Percentiles rank a stretch among this genome's conserved stretches.
Evolutionary conservation across 2,329 filamentous ascomycete species (phyloP).

Genomic region (Geosmithia flava): DNA sequence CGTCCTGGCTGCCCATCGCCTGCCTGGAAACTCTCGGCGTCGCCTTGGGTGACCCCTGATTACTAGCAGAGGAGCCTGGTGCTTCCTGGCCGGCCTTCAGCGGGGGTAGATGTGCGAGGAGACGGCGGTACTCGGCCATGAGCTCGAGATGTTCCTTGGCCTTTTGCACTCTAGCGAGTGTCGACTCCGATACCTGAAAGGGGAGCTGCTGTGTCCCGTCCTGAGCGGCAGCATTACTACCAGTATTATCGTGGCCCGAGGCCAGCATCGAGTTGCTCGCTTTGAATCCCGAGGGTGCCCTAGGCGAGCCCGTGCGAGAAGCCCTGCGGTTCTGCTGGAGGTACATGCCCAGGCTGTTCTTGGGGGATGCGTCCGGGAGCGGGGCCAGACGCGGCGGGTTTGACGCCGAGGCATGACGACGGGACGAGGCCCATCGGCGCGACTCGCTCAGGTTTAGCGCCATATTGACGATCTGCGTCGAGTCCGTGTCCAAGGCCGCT

Average conservation of each 20-base stretch:
- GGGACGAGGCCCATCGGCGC: slow-evolving; percentile 50
- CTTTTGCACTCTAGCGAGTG: slow-evolving; percentile 69
- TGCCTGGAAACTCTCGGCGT: too few relatives aligned
- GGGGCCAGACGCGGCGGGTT: slow-evolving; percentile 38
- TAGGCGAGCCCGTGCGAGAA: slow-evolving; percentile 50
- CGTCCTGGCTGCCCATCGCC: slow-evolving; percentile 8
- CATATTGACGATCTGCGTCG: slow-evolving; percentile 85
- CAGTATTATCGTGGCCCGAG: slow-evolving; percentile 18
- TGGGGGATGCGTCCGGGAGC: slow-evolving; percentile 36
- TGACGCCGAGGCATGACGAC: slow-evolving; percentile 35
- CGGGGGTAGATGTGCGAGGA: slow-evolving; percentile 70
- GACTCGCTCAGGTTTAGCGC: slow-evolving; percentile 81
- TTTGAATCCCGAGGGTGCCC: slow-evolving; percentile 26
- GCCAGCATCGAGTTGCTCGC: slow-evolving; percentile 32
- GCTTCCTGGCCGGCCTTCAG: slow-evolving; percentile 37
- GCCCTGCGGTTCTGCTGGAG: slow-evolving; percentile 57
- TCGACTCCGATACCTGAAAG: slow-evolving; percentile 66
- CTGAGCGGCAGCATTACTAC: neutral
- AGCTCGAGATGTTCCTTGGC: slow-evolving; percentile 79
- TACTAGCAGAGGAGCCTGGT: slow-evolving; percentile 18
- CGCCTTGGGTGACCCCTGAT: slow-evolving; percentile 20
- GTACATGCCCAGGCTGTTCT: slow-evolving; percentile 52
- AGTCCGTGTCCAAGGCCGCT: slow-evolving; percentile 51
- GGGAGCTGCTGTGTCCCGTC: slow-evolving; percentile 24
- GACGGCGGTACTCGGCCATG: slow-evolving; percentile 67